Percentiles rank a stretch among this genome's conserved stretches.
Conservation (phyloP, 257 asterid genomes). For the Lithospermum erythrorhizon region DNA sequence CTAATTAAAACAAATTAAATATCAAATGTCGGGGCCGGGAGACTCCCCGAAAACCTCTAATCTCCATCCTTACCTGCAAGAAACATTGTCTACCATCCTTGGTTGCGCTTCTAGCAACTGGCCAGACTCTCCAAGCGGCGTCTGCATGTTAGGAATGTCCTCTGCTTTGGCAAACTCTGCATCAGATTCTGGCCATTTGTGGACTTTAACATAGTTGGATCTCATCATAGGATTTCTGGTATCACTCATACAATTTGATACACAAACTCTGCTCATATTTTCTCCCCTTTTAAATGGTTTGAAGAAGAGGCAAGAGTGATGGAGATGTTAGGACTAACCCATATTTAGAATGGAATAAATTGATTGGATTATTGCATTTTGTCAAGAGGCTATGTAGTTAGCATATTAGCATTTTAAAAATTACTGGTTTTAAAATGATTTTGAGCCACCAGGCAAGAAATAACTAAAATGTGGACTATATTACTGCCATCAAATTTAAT, state of each 20-base stretch:
- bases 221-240: conserved; percentile 30
- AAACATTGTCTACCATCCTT: conserved; percentile 39
- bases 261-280: conserved; percentile 31
- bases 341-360: too few species aligned
- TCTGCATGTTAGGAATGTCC: conserved; percentile 7
- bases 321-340: too few species aligned
- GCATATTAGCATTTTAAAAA: too few species aligned
- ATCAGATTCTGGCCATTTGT: conserved; percentile 60
- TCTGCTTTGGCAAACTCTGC: conserved; percentile 9
- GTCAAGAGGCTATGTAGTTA: too few species aligned
- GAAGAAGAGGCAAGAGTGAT: too few species aligned
- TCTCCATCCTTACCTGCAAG: conserved; percentile 2
- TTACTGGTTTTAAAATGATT: not conserved
- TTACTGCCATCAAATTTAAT: too few species aligned
- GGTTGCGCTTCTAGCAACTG: conserved; percentile 22
- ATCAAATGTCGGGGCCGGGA: too few species aligned
- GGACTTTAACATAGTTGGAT: conserved; percentile 46
- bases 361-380: too few species aligned
- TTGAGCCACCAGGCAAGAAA: too few species aligned
- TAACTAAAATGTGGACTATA: too few species aligned
- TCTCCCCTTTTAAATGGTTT: not conserved
- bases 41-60: too few species aligned
- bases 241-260: conserved; percentile 33
- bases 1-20: too few species aligned
- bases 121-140: conserved; percentile 25